Percentiles rank a stretch among this genome's conserved stretches.
phyloP scores from a whole-genome alignment of 108 stramenopile genomes.

The Fistulifera pelliculosa region DNA sequence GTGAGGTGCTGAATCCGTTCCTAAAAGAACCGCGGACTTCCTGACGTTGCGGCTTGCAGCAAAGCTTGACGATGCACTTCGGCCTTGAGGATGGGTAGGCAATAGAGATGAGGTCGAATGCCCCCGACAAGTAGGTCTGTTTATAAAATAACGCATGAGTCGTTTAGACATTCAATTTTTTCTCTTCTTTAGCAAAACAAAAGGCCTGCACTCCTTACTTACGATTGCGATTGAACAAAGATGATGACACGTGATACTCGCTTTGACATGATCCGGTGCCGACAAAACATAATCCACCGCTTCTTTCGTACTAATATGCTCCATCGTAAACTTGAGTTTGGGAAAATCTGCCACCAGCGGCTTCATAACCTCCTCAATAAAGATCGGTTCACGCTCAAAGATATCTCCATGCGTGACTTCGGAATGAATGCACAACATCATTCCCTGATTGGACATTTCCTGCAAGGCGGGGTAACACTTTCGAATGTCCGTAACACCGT shows the following conservation, averaged over 20 bases:
- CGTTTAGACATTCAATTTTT: background rate
- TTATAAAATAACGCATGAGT: slow-evolving; percentile 4
- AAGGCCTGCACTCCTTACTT: slow-evolving; percentile 17
- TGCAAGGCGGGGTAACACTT: slow-evolving; percentile 77
- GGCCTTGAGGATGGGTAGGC: slow-evolving; percentile 96
- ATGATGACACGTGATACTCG: slow-evolving; percentile 97
- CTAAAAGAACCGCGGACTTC: slow-evolving; percentile 91
- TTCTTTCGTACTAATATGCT: slow-evolving; percentile 87
- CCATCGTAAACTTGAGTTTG: slow-evolving; percentile 93
- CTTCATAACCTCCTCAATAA: slow-evolving; percentile 89
- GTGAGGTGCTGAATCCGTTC: slow-evolving; percentile 98
- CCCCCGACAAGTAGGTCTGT: slow-evolving; percentile 82
- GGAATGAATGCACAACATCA: slow-evolving; percentile 96
- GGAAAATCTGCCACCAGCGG: slow-evolving; percentile 82
- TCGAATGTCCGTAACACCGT: slow-evolving; percentile 89
- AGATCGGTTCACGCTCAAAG: slow-evolving; percentile 93
- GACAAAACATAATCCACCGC: slow-evolving; percentile 88
- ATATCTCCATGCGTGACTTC: slow-evolving; percentile 94
- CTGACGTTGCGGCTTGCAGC: slow-evolving; percentile 83
- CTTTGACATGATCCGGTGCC: slow-evolving; percentile 81
- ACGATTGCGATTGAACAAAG: slow-evolving; percentile 97
- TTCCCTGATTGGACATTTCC: slow-evolving; percentile 59
- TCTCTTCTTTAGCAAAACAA: background rate
- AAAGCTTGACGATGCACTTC: slow-evolving; percentile 92
- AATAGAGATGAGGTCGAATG: slow-evolving; percentile 96